phyloP scores from a whole-genome alignment of 2,329 filamentous ascomycete genomes.

The Penicillium sp. region DNA sequence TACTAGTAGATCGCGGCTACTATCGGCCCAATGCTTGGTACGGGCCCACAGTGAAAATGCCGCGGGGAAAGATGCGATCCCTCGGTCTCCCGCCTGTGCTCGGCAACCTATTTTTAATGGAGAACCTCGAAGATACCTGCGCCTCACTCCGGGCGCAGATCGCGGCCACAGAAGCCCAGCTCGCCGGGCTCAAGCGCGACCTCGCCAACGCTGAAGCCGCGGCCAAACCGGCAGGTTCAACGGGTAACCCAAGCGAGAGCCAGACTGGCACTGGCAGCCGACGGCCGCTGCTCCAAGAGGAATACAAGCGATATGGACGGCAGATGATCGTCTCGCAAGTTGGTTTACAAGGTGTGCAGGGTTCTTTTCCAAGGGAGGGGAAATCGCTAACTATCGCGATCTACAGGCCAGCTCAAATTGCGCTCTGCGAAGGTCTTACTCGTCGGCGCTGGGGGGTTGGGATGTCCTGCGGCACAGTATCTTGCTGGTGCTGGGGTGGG shows the following conservation, averaged over 20 bases:
- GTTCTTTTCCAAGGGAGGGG: neutral
- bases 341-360: slow-evolving; percentile 50
- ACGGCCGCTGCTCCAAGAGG: slow-evolving; percentile 67
- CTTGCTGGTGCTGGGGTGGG: slow-evolving; percentile 85
- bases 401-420: slow-evolving; percentile 68
- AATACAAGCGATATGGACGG: slow-evolving; percentile 82
- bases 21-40: neutral
- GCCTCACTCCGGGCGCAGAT: slow-evolving; percentile 37
- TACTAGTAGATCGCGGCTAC: neutral
- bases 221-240: slow-evolving; percentile 10
- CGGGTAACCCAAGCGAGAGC: neutral
- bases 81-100: neutral
- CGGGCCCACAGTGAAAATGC: slow-evolving; percentile 4
- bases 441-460: slow-evolving; percentile 82
- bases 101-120: slow-evolving; percentile 7
- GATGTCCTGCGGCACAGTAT: slow-evolving; percentile 89
- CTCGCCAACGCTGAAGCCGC: slow-evolving; percentile 32
- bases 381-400: neutral
- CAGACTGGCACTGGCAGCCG: slow-evolving; percentile 26
- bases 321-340: slow-evolving; percentile 85
- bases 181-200: slow-evolving; percentile 34
- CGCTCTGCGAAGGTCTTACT: slow-evolving; percentile 68
- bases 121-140: slow-evolving; percentile 24
- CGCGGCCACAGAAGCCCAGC: slow-evolving; percentile 34
- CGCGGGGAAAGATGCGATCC: slow-evolving; percentile 13